Conservation (phyloP, 805 yeast genomes). For the Yamadazyma akitaensis region DNA sequence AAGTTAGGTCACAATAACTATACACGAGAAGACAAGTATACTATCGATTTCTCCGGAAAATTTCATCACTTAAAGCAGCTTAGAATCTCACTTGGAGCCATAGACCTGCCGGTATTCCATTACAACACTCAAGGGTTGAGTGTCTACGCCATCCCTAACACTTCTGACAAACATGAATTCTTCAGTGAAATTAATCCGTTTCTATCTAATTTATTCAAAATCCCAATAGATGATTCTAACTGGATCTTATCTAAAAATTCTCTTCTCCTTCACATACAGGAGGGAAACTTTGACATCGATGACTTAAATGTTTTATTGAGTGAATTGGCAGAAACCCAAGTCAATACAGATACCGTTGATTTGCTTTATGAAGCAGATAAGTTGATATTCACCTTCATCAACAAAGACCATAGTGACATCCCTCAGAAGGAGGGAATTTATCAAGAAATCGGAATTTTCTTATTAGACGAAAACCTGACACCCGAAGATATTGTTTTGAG, state of each 20-base stretch:
- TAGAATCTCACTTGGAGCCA: conserved; percentile 19
- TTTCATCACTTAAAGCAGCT: conserved; percentile 18
- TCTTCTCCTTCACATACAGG: conserved; percentile 21
- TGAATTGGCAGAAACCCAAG: not conserved
- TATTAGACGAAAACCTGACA: conserved; percentile 24
- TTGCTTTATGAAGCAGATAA: conserved; percentile 9
- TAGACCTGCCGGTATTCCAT: conserved; percentile 21
- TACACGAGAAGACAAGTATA: conserved; percentile 19
- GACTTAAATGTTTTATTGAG: conserved; percentile 1
- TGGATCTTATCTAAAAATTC: conserved; percentile 31
- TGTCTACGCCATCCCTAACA: conserved; percentile 28
- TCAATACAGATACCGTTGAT: conserved; percentile 11
- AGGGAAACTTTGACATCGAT: conserved; percentile 1
- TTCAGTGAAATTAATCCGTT: conserved; percentile 18
- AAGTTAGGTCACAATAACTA: conserved; percentile 11
- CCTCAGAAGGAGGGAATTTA: conserved; percentile 5
- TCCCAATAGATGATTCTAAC: conserved; percentile 14
- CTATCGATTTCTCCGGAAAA: conserved; percentile 7
- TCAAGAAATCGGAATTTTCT: conserved; percentile 38
- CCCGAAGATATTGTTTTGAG: conserved; percentile 34
- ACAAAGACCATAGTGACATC: not conserved
- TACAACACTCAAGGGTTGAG: conserved; percentile 26
- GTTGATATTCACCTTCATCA: conserved; percentile 12
- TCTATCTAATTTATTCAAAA: conserved; percentile 18
- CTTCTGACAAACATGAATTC: conserved; percentile 18